These are phyloP conservation scores for Kodamaea fungicola DNA, from an alignment of 1,139 yeast species.

Conservation along the genomic window DNA sequence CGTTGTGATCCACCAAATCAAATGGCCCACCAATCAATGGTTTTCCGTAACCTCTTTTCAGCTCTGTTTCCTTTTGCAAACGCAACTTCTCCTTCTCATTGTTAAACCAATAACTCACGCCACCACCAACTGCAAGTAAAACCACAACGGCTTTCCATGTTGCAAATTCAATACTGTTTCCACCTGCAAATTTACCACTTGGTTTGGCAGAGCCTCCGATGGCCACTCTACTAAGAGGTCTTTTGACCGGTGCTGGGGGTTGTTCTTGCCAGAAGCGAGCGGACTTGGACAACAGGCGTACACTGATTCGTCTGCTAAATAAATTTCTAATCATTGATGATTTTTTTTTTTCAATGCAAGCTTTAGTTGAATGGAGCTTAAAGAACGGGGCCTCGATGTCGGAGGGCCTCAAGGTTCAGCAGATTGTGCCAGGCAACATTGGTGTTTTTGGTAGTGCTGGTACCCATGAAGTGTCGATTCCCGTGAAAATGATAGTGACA, in stretches of 20 bases:
- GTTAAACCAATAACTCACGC: slow-evolving; percentile 63
- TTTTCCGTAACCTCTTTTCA: slow-evolving; percentile 83
- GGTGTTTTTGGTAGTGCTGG: slow-evolving; percentile 29
- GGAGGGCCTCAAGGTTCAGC: slow-evolving; percentile 19
- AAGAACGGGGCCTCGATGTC: slow-evolving; percentile 45
- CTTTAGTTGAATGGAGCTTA: slow-evolving; percentile 48
- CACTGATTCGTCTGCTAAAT: too few species aligned
- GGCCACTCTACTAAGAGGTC: slow-evolving; percentile 50
- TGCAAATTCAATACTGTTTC: slow-evolving; percentile 59
- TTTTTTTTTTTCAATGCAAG: slow-evolving; percentile 1
- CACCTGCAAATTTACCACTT: slow-evolving; percentile 28
- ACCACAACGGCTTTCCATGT: slow-evolving; percentile 84
- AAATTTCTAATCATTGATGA: not conserved
- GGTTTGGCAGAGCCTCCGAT: slow-evolving; percentile 35
- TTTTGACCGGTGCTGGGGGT: slow-evolving; percentile 8
- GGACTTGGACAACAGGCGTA: not conserved
- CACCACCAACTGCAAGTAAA: slow-evolving; percentile 66
- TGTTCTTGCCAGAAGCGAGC: slow-evolving; percentile 1
- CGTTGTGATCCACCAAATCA: slow-evolving; percentile 64
- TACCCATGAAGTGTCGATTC: slow-evolving; percentile 29
- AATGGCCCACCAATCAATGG: slow-evolving; percentile 94
- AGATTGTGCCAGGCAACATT: slow-evolving; percentile 27
- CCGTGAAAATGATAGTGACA: slow-evolving; percentile 38
- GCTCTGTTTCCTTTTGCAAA: slow-evolving; percentile 74
- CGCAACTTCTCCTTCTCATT: slow-evolving; percentile 71